Conservation (phyloP, 129 eudicot genomes). For the Flaveria robusta region DNA sequence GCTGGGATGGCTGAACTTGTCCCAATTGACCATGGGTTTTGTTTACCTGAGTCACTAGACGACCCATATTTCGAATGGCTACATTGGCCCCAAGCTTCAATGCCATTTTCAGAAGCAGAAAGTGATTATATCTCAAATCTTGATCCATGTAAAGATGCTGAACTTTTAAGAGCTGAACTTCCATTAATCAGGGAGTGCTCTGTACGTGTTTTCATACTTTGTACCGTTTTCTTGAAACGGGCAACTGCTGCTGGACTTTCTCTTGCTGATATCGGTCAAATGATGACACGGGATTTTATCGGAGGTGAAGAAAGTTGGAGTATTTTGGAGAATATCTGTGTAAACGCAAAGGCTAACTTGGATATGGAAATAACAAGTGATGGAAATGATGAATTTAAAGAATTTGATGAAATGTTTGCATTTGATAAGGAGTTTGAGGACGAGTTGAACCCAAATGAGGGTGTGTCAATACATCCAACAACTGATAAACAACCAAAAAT, state of each 20-base stretch:
- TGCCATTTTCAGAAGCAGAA: conserved; percentile 84
- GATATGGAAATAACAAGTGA: conserved; percentile 25
- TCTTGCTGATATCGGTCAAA: conserved; percentile 86
- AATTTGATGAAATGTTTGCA: conserved; percentile 44
- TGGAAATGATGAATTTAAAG: conserved; percentile 38
- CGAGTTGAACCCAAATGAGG: conserved; percentile 23
- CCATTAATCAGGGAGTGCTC: conserved; percentile 82
- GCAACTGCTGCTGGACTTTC: conserved; percentile 75
- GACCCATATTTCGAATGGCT: conserved; percentile 98
- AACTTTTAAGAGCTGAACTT: conserved; percentile 61
- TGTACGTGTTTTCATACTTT: conserved; percentile 76
- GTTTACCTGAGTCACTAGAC: conserved; percentile 86
- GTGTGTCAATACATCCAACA: conserved; percentile 18
- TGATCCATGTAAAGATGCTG: conserved; percentile 88
- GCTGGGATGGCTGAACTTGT: conserved; percentile 68
- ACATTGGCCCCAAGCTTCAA: conserved; percentile 94
- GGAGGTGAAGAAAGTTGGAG: conserved; percentile 82
- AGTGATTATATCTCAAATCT: conserved; percentile 69
- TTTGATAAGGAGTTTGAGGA: conserved; percentile 55
- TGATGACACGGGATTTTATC: conserved; percentile 91
- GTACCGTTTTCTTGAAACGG: conserved; percentile 73
- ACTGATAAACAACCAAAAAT: conserved; percentile 50
- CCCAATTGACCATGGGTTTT: conserved; percentile 96
- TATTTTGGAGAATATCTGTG: conserved; percentile 63
- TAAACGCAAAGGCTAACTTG: conserved; percentile 48